Evolutionary conservation across 2,329 filamentous ascomycete genomes (phyloP), one percentile per base, ranked within the genome.

Genomic region (Colletotrichum limetticola): DNA sequence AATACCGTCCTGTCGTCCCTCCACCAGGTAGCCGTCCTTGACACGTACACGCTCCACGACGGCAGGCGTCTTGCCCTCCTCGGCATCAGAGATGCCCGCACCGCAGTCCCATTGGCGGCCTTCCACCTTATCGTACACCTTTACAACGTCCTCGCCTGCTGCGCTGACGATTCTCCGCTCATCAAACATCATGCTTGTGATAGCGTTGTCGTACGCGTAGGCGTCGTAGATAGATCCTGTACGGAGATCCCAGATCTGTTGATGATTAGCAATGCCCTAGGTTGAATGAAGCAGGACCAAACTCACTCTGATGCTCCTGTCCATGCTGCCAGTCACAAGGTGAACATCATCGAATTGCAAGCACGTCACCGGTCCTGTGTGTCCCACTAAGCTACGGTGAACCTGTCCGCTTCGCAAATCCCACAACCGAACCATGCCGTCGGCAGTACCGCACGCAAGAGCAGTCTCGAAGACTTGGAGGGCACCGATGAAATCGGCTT

Each of bases 101-200:
- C 97, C 97, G 83, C 95, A 98, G 82, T 98, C 95, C 97, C 97
- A 99, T 83, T 98, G 97, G 74, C 94, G 88, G 53, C 95, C 95
- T 80, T 99, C 97, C 3, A 95, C 92, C 88, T 98, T 98, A 85
- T 99, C 97, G 85, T 98, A 99, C 72, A 99, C 93, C 85, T 99
- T 99, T 77, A 97, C 95, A 28, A 98, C 95, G 78, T 95, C 92
- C 82, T 98, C 97, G 55, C 95, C 94, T 0, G 95, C 95, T 2
- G 97, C 96, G 65, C 93, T 91, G 42, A 97, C 95, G 76, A 99
- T 99, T 63, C 95, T 91, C 65, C 95, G 92, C 16, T 91, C 85
- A 83, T 99, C 97, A 81, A 99, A 99, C 92, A 97, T 97, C 95
- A 98, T 98, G 86, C 93, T 94, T 37, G 95, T 97, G 70, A 99